A percentile compares a stretch with the other conserved stretches of the same genome.
These are phyloP conservation scores for Leavenworthia alabamica DNA, from an alignment of 345 rosid species.

Conservation along the genomic window DNA sequence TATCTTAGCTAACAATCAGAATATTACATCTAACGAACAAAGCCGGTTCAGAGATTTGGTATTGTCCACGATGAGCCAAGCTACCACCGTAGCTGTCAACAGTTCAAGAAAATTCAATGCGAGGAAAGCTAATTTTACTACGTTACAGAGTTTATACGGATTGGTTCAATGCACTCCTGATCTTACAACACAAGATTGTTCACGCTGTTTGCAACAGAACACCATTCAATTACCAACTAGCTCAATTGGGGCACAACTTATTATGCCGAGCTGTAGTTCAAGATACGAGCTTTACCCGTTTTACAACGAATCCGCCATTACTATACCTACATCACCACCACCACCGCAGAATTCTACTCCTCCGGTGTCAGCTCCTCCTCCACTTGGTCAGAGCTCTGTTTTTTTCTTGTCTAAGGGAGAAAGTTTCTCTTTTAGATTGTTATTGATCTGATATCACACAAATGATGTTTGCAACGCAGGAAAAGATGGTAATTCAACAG, in stretches of 20 bases:
- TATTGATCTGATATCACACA: not conserved
- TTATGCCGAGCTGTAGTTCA: constrained; percentile 36
- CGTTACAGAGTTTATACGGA: constrained; percentile 18
- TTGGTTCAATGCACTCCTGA: constrained; percentile 56
- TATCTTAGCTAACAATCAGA: not conserved
- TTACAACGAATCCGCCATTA: constrained; percentile 18
- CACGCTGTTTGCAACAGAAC: constrained; percentile 10
- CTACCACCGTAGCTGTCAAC: not conserved
- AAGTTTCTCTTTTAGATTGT: not conserved
- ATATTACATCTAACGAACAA: not conserved
- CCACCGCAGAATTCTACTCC: not conserved
- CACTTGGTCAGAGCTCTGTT: constrained; percentile 16
- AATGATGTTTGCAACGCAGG: constrained; percentile 27
- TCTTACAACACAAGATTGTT: constrained; percentile 22
- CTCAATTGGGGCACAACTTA: constrained; percentile 26
- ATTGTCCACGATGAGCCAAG: not conserved
- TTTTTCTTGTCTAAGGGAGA: not conserved
- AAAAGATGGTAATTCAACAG: constrained; percentile 11
- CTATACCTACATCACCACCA: not conserved
- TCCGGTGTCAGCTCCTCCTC: constrained; percentile 8
- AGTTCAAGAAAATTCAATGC: constrained; percentile 30
- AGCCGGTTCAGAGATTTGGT: constrained; percentile 8
- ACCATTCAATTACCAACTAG: not conserved
- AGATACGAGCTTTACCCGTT: constrained; percentile 34
- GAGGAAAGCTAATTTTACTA: not conserved